Percentiles rank a stretch among this genome's conserved stretches.
These are phyloP conservation scores for Cryptosporidium andersoni DNA, from an alignment of 169 alveolate genomes.

Conservation along the genomic window DNA sequence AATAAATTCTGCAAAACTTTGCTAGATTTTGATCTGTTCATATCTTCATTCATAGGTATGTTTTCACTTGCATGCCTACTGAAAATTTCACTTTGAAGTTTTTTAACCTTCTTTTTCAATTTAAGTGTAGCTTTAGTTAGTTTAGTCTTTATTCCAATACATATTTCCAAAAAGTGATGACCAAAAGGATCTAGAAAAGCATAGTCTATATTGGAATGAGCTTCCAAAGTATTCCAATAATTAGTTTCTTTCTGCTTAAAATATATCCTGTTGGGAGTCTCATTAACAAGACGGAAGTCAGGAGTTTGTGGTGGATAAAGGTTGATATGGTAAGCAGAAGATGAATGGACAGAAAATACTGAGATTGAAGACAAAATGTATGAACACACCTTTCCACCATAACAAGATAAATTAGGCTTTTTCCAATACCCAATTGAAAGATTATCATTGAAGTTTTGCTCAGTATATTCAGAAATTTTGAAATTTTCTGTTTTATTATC, in stretches of 20 bases:
- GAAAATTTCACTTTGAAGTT: neutral
- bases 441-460: neutral
- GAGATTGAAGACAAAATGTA: constrained; percentile 45
- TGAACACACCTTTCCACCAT: constrained; percentile 1
- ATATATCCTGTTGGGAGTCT: constrained; percentile 28
- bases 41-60: neutral
- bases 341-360: constrained; percentile 29
- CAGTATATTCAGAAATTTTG: too few relatives aligned
- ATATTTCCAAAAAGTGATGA: constrained; percentile 31
- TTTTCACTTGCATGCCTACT: neutral
- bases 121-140: neutral
- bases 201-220: constrained; percentile 30
- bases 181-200: constrained; percentile 57
- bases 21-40: neutral
- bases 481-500: too few relatives aligned
- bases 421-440: neutral
- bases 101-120: neutral
- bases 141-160: constrained; percentile 22
- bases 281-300: constrained; percentile 38
- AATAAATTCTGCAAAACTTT: too few relatives aligned
- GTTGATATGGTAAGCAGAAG: constrained; percentile 45
- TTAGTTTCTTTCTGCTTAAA: constrained; percentile 25
- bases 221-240: constrained; percentile 23
- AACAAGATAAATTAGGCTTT: neutral
- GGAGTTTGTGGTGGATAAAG: constrained; percentile 55